phyloP scores from a whole-genome alignment of 495 filamentous ascomycete species.

The Platismatia glauca region DNA sequence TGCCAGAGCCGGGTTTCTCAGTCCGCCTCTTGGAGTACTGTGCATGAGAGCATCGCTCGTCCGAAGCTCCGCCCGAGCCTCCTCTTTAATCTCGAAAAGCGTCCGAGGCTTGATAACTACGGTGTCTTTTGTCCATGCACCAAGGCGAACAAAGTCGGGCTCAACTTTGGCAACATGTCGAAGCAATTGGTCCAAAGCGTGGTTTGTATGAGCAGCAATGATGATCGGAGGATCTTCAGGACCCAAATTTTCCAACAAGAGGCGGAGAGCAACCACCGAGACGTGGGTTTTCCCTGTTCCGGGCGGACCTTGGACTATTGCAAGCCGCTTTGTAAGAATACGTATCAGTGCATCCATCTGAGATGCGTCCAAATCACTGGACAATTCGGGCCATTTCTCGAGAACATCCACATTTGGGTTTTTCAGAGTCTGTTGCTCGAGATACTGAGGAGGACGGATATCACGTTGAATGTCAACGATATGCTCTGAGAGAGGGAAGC shows the following conservation, averaged over 20 bases:
- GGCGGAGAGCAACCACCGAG: constrained; percentile 60
- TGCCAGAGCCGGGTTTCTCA: constrained; percentile 27
- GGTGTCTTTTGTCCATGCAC: constrained; percentile 61
- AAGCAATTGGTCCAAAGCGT: constrained; percentile 83
- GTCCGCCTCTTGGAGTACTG: constrained; percentile 29
- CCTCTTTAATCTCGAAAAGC: constrained; percentile 52
- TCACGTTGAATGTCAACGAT: constrained; percentile 44
- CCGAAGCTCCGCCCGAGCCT: no score
- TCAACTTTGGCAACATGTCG: constrained; percentile 56
- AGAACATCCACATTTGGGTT: constrained; percentile 45
- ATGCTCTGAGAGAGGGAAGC: constrained; percentile 54
- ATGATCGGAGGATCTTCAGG: constrained; percentile 60
- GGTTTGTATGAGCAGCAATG: constrained; percentile 82
- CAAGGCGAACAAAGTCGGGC: constrained; percentile 63
- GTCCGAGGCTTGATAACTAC: constrained; percentile 56
- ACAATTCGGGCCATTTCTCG: constrained; percentile 40
- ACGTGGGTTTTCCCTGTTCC: constrained; percentile 85
- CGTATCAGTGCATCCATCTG: constrained; percentile 59
- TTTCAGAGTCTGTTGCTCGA: constrained; percentile 35
- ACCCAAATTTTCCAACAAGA: constrained; percentile 55
- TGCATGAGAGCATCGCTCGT: constrained; percentile 23
- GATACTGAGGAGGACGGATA: constrained; percentile 42
- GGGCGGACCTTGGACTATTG: constrained; percentile 84
- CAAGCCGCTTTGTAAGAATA: constrained; percentile 63
- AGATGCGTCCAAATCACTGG: constrained; percentile 53